These are phyloP conservation scores for Chaetomiaceae sp. DNA, from an alignment of 2,329 filamentous ascomycete genomes.

Conservation along the genomic window DNA sequence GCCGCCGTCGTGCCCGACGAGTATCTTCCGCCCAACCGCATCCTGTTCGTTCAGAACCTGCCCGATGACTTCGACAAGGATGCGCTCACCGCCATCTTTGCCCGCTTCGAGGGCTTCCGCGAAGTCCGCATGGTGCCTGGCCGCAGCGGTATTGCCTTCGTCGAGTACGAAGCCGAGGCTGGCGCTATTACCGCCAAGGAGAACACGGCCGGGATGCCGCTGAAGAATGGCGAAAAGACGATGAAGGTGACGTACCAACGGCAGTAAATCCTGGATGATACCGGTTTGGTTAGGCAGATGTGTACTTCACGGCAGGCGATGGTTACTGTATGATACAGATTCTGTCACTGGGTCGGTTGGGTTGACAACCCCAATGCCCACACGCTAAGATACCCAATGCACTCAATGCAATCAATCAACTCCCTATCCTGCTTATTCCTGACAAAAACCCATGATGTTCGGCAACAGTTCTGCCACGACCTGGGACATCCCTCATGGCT, in stretches of 20 bases:
- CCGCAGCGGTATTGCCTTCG: slow-evolving; percentile 84
- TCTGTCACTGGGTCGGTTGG: too few species aligned
- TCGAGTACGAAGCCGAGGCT: slow-evolving; percentile 88
- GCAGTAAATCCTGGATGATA: slow-evolving; percentile 50
- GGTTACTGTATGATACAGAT: too few species aligned
- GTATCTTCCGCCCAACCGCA: slow-evolving; percentile 96
- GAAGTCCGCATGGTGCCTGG: slow-evolving; percentile 88
- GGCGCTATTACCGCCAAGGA: slow-evolving; percentile 93
- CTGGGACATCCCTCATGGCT: neutral
- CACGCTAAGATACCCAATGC: slow-evolving; percentile 26
- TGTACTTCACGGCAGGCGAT: slow-evolving; percentile 5
- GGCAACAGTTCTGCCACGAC: slow-evolving; percentile 11
- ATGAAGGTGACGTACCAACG: slow-evolving; percentile 97
- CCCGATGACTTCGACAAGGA: slow-evolving; percentile 84
- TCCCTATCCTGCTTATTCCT: slow-evolving; percentile 22
- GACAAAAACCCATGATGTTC: slow-evolving; percentile 14
- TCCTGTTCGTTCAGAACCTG: slow-evolving; percentile 87
- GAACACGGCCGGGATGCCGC: slow-evolving; percentile 76
- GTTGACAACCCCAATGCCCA: too few species aligned
- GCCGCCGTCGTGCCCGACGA: slow-evolving; percentile 87
- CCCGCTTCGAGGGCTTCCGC: slow-evolving; percentile 86
- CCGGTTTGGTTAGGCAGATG: neutral
- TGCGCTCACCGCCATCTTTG: slow-evolving; percentile 73
- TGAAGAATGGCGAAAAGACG: slow-evolving; percentile 68
- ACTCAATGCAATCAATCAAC: slow-evolving; percentile 14